Evolutionary conservation across 192 early-diverging fungal genomes (phyloP), one percentile per base, ranked within the genome.

Genomic region (Pilobolus umbonatus): DNA sequence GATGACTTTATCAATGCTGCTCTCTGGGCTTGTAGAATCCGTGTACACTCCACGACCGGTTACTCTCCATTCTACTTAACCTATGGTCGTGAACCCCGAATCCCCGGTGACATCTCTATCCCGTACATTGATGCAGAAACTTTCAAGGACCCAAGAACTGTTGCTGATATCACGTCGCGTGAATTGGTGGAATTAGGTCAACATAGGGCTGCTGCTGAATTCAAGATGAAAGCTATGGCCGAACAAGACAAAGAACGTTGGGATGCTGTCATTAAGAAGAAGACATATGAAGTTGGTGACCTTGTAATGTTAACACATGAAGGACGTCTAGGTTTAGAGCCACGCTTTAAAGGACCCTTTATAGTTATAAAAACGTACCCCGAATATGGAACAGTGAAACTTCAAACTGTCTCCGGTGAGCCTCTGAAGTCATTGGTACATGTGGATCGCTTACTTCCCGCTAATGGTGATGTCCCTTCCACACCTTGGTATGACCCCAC

Each of bases 11-110:
- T 64, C 0, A 30, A 47, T 35, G 45, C 54, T 28, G 34, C 54
- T 42, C 35, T 64, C 0, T 64, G 51, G n/a, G 53, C 54, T 2
- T 31, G 31, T 11, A 44, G 62, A 5, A 50, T 56, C 4, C 53
- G 48, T 26, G 28, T 42, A 4, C 44, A 46, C 9, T 5, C 17
- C 14, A 44, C 52, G 11, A 58, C 43, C 2, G 47, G 43, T 0
- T 42, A 51, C 19, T 52, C 48, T 28, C 56, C 63, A 3, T 65
- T 58, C 48, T 53, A 55, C 9, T 51, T 66, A 5, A 54, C 53
- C 2, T 66, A 66, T 29, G 64, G 64, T 4, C 24, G 48, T n/a
- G 50, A 66, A 12, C 64, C 64, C 29, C 28, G 38, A 2, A 14
- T 66, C 3, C 64, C 57, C 29, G 50, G 52, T 3, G 64, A 66